Conservation (phyloP, 164 flowering plant genomes). For the Vitis cinerea region DNA sequence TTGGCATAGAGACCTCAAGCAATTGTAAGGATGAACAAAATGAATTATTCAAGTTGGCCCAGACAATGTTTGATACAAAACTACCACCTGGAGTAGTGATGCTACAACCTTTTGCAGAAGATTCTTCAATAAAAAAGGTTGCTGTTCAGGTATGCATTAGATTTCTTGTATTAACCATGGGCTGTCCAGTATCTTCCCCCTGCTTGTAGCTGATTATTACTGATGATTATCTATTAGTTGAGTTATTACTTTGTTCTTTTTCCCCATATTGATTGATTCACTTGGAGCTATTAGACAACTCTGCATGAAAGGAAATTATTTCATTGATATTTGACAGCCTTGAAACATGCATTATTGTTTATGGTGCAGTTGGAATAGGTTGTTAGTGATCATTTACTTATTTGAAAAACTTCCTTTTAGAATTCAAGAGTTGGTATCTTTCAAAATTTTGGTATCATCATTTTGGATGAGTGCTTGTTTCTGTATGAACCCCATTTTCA, state of each 20-base stretch:
- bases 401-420: too few species aligned
- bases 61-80: slow-evolving; percentile 90
- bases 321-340: too few species aligned
- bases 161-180: background rate
- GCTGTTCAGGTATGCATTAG: slow-evolving; percentile 53
- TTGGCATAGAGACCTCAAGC: slow-evolving; percentile 68
- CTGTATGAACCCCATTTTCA: too few species aligned
- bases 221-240: background rate
- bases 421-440: too few species aligned
- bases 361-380: too few species aligned
- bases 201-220: background rate
- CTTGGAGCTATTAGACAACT: too few species aligned
- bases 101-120: slow-evolving; percentile 89
- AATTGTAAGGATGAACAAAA: slow-evolving; percentile 55
- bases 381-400: too few species aligned
- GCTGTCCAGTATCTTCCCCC: background rate
- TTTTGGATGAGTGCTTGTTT: too few species aligned
- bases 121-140: slow-evolving; percentile 76
- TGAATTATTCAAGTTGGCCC: slow-evolving; percentile 74
- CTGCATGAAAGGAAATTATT: too few species aligned
- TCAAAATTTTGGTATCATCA: too few species aligned
- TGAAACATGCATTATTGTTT: too few species aligned
- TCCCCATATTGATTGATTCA: too few species aligned
- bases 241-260: background rate
- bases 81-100: slow-evolving; percentile 80